These are phyloP conservation scores for Neoboletus brunneissimus DNA, from an alignment of 768 basidiomycete genomes.

Conservation along the genomic window DNA sequence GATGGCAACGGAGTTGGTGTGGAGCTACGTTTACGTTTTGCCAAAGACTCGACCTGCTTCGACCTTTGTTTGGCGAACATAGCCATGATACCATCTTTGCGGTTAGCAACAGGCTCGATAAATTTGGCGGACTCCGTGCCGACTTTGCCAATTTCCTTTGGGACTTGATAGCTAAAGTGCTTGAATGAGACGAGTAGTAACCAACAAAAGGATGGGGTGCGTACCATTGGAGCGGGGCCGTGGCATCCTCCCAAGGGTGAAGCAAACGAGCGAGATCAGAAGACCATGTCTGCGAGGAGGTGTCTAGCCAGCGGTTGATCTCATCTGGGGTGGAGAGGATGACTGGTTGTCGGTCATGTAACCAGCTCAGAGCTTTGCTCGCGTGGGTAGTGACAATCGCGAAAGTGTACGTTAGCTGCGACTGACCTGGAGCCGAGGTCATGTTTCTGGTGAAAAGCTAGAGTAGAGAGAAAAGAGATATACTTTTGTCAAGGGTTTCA, in stretches of 20 bases:
- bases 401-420: conserved; percentile 70
- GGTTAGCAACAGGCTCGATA: conserved; percentile 71
- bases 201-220: conserved; percentile 17
- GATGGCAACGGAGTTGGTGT: conserved; percentile 10
- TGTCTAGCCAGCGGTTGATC: conserved; percentile 77
- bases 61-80: conserved; percentile 69
- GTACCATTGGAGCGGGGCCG: conserved; percentile 65
- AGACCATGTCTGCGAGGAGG: conserved; percentile 64
- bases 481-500: conserved; percentile 62
- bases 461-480: neutral
- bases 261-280: conserved; percentile 57
- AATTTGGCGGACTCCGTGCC: conserved; percentile 80
- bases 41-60: conserved; percentile 12
- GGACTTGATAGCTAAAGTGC: conserved; percentile 74
- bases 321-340: conserved; percentile 65
- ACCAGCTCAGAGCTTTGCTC: conserved; percentile 68
- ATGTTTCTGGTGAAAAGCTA: neutral
- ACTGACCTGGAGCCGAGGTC: conserved; percentile 40
- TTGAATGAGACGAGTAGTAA: neutral
- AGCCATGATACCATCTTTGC: conserved; percentile 84
- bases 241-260: conserved; percentile 52
- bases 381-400: conserved; percentile 86
- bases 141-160: conserved; percentile 88
- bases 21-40: conserved; percentile 31
- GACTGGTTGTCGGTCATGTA: conserved; percentile 90